Conservation (phyloP, 2,329 filamentous ascomycete species). For the Fusarium solani-melongenae region DNA sequence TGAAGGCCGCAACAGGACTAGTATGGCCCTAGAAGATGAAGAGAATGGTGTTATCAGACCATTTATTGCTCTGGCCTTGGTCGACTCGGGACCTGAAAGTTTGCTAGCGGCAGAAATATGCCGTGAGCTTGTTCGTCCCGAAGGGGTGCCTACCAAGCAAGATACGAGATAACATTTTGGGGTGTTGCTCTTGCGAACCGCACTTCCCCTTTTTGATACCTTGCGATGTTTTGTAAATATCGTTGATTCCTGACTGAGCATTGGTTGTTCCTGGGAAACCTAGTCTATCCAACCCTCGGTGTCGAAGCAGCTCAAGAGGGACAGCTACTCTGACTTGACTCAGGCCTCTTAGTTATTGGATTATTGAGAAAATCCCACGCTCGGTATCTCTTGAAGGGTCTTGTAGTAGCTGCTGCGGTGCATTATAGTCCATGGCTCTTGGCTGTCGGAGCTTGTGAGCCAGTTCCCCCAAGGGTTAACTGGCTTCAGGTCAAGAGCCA, state of each 20-base stretch:
- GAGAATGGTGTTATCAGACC: background rate
- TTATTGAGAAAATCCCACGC: background rate
- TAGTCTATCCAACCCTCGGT: background rate
- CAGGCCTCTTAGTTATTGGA: background rate
- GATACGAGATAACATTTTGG: background rate
- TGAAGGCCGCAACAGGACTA: background rate
- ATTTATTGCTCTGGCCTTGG: background rate
- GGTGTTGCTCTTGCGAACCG: background rate
- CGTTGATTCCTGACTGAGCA: background rate
- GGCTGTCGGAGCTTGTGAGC: background rate
- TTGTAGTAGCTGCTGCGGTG: background rate
- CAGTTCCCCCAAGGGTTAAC: background rate
- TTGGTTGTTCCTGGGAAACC: background rate
- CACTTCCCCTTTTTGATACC: background rate
- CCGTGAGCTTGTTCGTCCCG: background rate
- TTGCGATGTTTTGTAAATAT: background rate
- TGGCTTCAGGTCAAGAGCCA: background rate
- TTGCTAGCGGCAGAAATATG: background rate
- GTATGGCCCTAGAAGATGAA: background rate
- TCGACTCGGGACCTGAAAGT: background rate
- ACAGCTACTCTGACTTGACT: background rate
- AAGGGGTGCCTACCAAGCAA: background rate
- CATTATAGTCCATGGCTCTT: background rate
- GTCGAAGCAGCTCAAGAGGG: background rate
- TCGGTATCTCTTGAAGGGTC: background rate